Conservation (phyloP, 1,139 yeast genomes). For the Sugiyamaella xylanicola region DNA sequence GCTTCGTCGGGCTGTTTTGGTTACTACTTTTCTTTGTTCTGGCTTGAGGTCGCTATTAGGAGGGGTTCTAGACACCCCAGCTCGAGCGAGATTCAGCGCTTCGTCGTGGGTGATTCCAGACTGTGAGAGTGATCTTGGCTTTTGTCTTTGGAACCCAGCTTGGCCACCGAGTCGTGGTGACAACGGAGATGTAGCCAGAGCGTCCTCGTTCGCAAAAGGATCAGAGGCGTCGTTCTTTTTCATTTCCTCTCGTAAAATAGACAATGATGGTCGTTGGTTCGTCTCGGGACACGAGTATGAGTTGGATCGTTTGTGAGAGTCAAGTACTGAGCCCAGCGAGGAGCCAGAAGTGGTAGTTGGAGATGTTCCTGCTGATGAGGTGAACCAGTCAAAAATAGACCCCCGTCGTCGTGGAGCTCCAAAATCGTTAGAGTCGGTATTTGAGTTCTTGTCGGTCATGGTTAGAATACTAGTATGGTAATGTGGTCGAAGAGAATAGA, state of each 20-base stretch:
- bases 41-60: constrained; percentile 20
- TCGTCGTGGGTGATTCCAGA: constrained; percentile 41
- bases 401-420: constrained; percentile 16
- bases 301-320: constrained; percentile 16
- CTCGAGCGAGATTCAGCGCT: constrained; percentile 44
- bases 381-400: constrained; percentile 22
- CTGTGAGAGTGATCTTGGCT: constrained; percentile 30
- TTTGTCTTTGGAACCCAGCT: constrained; percentile 3
- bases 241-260: constrained; percentile 9
- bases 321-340: constrained; percentile 5
- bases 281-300: constrained; percentile 21
- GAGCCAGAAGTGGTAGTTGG: constrained; percentile 10
- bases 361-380: constrained; percentile 13
- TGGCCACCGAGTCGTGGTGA: constrained; percentile 3
- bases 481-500: not conserved
- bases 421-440: constrained; percentile 1
- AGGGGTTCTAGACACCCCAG: constrained; percentile 30
- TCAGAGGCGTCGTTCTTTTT: not conserved
- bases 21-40: constrained; percentile 18
- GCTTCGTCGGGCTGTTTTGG: constrained; percentile 16
- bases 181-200: constrained; percentile 6
- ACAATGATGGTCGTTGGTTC: constrained; percentile 16
- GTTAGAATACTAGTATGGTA: not conserved
- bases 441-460: not conserved
- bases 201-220: constrained; percentile 11